Base-by-base conservation (phyloP, 148 eudicot genomes). In the Amaranthus cruentus region DNA sequence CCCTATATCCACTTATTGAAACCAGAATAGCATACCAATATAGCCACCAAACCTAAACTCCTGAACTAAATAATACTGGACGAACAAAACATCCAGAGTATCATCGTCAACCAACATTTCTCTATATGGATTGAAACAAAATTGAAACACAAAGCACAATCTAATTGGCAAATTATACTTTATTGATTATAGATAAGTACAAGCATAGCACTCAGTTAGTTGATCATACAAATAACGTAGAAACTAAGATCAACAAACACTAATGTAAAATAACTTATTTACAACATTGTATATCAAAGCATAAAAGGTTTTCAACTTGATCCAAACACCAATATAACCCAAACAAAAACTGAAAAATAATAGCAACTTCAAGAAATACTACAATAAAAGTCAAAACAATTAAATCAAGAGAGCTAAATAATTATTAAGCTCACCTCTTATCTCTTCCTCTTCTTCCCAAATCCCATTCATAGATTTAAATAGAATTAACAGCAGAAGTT, bases 401-500 rank as follows among this genome's bases (percentile, higher is more conserved):
- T 10, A 15, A 67, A 21, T 50, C 13, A n/a, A 68, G 7, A 68
- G 14, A 68, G 47, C 55, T 18, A 60, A 60, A 12, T 60, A 21
- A 68, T 28, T n/a, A 68, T 6, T 54, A 38, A 53, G 38, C 64
- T 73, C 43, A 62, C 68, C 76, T 62, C 67, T 44, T 4, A 28
- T 28, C 38, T 13, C 49, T 63, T 72, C 43, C 57, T 62, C 50
- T 13, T 55, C 18, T 28, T 51, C 46, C 46, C 46, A 38, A 38
- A 15, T 56, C 43, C 72, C 6, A 3, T 44, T 2, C 4, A 15
- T 18, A n/a, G 5, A 62, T n/a, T 50, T 44, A 64, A 3, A 86
- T 78, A 15, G 85, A 55, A 21, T 60, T 60, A 6, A 67, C 84
- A 55, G 52, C 75, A 43, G 78, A 61, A 47, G 83, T 53, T 38